Evolutionary conservation across 1,284 basidiomycete species (phyloP), one percentile per base, ranked within the genome.

Genomic region (Apiotrichum porosum): DNA sequence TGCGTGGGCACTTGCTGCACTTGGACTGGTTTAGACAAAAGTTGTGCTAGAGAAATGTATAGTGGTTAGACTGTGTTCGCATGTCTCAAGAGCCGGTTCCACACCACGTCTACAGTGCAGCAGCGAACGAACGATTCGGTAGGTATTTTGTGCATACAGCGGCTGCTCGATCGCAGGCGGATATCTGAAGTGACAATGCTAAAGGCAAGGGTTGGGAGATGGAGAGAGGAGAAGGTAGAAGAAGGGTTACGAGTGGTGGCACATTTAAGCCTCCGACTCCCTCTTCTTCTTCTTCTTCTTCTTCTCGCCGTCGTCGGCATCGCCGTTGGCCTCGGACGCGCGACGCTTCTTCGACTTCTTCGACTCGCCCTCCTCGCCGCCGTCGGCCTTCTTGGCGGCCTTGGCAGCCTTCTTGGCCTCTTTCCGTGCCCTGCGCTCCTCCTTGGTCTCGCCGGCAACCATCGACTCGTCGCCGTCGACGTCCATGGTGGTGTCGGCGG

Each of bases 251-350:
- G 22, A 33, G 22, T 19, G 17, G 22, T 13, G 35, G 28, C 14
- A 22, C 24, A 14, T n/a, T 34, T 44, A 44, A 21, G 42, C 46
- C 42, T 41, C 53, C 21, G 62, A 65, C 33, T 62, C 56, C 73
- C 80, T 81, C 75, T 82, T 84, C 73, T 85, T 86, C 75, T 86
- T 88, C 74, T 68, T 65, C 86, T 86, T 53, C 71, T 76, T 77
- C 60, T 66, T 62, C 55, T 61, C 61, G 42, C 57, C 58, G 26
- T 63, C 63, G 33, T 52, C 61, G 21, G 30, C 58, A n/a, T 80
- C 83, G 33, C 75, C 76, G 32, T 73, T 75, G n/a, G 65, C 73
- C 44, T 69, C 61, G 32, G 56, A 58, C 26, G 60, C 61, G 42
- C 61, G 49, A 51, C 65, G 50, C 69, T 86, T 86, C 64, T 69